phyloP scores from a whole-genome alignment of 495 filamentous ascomycete genomes.

The Aspergillus bertholletiae region DNA sequence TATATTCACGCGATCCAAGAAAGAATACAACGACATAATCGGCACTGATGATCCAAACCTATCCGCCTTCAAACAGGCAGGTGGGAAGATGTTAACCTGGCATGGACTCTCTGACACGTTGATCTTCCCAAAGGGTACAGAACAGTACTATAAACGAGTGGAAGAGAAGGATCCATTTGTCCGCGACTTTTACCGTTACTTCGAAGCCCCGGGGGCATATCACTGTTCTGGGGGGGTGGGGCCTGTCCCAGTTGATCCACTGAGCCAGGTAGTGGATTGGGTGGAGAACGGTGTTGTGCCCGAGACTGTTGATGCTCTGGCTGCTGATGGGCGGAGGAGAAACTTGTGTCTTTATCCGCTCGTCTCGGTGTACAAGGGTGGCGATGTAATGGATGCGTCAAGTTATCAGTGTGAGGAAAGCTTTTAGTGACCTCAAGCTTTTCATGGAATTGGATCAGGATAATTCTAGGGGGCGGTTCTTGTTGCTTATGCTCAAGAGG shows the following conservation, averaged over 20 bases:
- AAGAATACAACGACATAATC: conserved; percentile 25
- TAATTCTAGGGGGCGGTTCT: no score
- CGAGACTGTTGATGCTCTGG: conserved; percentile 19
- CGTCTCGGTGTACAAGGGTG: conserved; percentile 10
- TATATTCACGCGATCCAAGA: conserved; percentile 10
- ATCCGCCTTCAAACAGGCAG: conserved; percentile 23
- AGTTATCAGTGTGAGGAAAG: conserved; percentile 6
- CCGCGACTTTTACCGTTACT: conserved; percentile 26
- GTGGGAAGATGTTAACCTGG: conserved; percentile 43
- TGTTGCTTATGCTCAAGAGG: no score
- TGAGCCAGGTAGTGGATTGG: conserved; percentile 35
- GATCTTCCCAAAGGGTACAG: conserved; percentile 15
- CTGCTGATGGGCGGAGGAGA: conserved; percentile 3
- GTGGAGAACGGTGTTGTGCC: conserved; percentile 38
- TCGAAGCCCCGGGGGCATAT: conserved; percentile 14
- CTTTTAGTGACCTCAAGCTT: no score
- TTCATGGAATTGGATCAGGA: no score
- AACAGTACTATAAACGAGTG: conserved; percentile 16
- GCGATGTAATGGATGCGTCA: conserved; percentile 4
- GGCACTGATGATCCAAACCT: conserved; percentile 37
- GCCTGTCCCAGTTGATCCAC: conserved; percentile 12
- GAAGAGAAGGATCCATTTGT: conserved; percentile 7
- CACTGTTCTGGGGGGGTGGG: conserved; percentile 25
- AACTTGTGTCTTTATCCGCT: conserved; percentile 12
- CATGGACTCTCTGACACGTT: conserved; percentile 29